Evolutionary conservation across 371 early-diverging fungal genomes (phyloP).

Genomic region (Blakeslea trispora): DNA sequence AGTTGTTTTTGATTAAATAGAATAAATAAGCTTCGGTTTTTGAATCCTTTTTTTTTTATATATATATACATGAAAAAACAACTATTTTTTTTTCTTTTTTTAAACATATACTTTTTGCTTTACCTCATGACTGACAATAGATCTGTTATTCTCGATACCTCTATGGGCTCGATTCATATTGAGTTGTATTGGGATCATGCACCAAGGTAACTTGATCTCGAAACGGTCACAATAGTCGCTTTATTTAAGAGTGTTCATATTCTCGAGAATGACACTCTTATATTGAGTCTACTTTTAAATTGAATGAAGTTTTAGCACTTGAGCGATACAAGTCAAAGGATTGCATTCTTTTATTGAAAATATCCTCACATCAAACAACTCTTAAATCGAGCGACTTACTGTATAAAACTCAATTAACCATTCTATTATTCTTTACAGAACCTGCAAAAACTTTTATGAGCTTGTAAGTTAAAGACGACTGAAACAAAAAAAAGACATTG

Average conservation of each 20-base stretch:
- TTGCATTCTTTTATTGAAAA: no score
- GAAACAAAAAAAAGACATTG: no score
- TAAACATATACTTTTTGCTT: background rate
- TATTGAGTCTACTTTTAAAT: no score
- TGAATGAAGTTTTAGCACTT: no score
- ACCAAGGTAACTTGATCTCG: conserved; percentile 45
- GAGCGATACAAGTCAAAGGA: no score
- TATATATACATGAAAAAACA: no score
- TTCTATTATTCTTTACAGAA: conserved; percentile 29
- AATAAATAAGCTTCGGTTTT: background rate
- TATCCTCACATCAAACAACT: no score
- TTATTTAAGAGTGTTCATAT: no score
- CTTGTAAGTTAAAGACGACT: conserved; percentile 41
- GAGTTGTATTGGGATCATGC: conserved; percentile 77
- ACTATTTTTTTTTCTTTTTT: background rate
- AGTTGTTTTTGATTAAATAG: conserved; percentile 51
- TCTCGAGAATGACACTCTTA: no score
- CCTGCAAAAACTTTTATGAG: conserved; percentile 79
- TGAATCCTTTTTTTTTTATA: background rate
- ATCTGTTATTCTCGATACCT: conserved; percentile 62
- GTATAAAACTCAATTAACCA: no score
- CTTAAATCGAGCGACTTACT: no score
- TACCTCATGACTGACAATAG: conserved; percentile 23
- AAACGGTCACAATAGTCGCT: no score
- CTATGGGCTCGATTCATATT: conserved; percentile 66